Conservation (phyloP, 2,329 filamentous ascomycete genomes). For the Aspergillus jensenii region DNA sequence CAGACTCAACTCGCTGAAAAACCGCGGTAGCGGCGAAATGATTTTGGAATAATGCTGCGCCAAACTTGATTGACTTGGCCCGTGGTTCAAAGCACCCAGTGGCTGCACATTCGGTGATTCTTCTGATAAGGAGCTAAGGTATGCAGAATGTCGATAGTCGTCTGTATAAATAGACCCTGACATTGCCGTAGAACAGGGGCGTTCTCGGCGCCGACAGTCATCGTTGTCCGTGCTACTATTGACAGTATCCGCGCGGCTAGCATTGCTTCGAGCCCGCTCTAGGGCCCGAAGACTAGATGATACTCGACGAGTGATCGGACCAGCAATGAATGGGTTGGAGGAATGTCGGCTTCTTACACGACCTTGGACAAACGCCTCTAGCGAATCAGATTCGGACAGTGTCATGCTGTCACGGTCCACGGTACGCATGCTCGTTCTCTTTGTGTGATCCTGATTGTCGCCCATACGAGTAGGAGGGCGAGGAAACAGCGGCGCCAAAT, state of each 20-base stretch:
- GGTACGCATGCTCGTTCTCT: slow-evolving; percentile 30
- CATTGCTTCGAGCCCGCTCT: slow-evolving; percentile 35
- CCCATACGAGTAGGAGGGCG: slow-evolving; percentile 31
- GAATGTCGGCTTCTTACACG: slow-evolving; percentile 40
- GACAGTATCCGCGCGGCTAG: slow-evolving; percentile 36
- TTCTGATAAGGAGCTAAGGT: slow-evolving; percentile 29
- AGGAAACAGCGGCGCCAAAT: slow-evolving; percentile 37
- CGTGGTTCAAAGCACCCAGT: slow-evolving; percentile 21
- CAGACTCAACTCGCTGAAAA: slow-evolving; percentile 37
- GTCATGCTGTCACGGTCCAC: slow-evolving; percentile 32
- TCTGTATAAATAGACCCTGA: slow-evolving; percentile 39
- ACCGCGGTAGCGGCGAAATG: slow-evolving; percentile 37
- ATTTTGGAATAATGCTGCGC: slow-evolving; percentile 39
- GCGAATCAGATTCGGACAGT: slow-evolving; percentile 36
- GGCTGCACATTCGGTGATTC: slow-evolving; percentile 22
- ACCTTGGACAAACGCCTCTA: slow-evolving; percentile 40
- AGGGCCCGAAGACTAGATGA: slow-evolving; percentile 36
- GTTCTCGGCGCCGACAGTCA: slow-evolving; percentile 33
- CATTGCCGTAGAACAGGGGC: slow-evolving; percentile 34
- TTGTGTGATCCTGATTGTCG: slow-evolving; percentile 30
- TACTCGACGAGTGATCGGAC: slow-evolving; percentile 32
- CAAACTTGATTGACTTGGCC: slow-evolving; percentile 36
- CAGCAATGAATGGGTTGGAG: slow-evolving; percentile 39
- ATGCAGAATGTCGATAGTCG: slow-evolving; percentile 32
- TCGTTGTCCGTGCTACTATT: slow-evolving; percentile 33